These are phyloP conservation scores for Hansenula lynferdii DNA, from an alignment of 1,139 yeast species.

Conservation along the genomic window DNA sequence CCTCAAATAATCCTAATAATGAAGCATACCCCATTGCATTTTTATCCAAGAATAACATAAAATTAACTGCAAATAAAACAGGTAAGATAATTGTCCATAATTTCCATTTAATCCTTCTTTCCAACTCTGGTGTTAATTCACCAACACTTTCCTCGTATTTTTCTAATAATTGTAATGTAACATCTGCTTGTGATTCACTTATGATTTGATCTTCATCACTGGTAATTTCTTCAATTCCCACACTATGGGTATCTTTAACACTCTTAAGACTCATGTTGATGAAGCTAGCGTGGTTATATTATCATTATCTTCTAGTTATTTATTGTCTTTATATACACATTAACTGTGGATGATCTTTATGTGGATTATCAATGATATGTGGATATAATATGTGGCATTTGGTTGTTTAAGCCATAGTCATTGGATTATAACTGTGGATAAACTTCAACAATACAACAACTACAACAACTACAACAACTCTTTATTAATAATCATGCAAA, in stretches of 20 bases:
- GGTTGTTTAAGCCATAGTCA: no score
- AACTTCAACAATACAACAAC: no score
- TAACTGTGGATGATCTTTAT: no score
- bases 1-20: conserved; percentile 13
- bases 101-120: conserved; percentile 7
- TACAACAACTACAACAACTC: no score
- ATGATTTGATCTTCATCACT: background rate
- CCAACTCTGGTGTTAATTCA: conserved; percentile 11
- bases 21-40: conserved; percentile 15
- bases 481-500: background rate
- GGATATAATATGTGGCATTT: no score
- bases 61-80: conserved; percentile 12
- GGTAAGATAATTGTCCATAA: conserved; percentile 13
- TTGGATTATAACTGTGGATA: no score
- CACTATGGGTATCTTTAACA: background rate
- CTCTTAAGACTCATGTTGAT: no score
- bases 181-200: conserved; percentile 7
- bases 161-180: conserved; percentile 9
- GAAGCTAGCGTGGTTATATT: no score
- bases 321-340: no score
- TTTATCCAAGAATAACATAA: conserved; percentile 16
- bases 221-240: background rate
- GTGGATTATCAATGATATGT: no score
- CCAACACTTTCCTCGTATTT: conserved; percentile 11
- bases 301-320: no score